Evolutionary conservation across 2,329 filamentous ascomycete genomes (phyloP).

Genomic region (Diaporthe longicolla): DNA sequence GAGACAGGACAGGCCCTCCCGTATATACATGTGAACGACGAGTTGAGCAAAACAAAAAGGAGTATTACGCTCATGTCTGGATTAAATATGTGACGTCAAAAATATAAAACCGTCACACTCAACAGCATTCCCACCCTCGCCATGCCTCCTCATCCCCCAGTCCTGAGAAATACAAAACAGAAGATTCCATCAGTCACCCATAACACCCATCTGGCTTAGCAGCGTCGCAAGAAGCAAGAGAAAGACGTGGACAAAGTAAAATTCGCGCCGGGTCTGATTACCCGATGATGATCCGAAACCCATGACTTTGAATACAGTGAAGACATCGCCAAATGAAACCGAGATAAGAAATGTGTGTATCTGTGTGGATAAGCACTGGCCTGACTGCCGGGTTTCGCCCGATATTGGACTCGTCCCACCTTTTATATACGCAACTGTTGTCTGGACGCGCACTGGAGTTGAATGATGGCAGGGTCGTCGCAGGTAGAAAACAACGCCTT

Average conservation of each 20-base stretch:
- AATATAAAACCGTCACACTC: neutral
- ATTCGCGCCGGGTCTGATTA: slow-evolving; percentile 15
- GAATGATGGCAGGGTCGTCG: neutral
- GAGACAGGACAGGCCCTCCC: neutral
- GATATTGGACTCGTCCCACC: neutral
- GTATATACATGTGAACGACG: slow-evolving; percentile 19
- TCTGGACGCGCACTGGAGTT: neutral
- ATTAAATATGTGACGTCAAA: slow-evolving; percentile 28
- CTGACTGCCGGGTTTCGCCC: neutral
- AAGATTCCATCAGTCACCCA: slow-evolving; percentile 1
- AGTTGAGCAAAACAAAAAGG: slow-evolving; percentile 10
- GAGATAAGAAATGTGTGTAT: slow-evolving; percentile 10
- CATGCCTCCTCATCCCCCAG: slow-evolving; percentile 11
- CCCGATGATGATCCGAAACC: slow-evolving; percentile 5
- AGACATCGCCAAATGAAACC: slow-evolving; percentile 18
- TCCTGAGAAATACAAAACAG: neutral
- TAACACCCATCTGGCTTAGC: slow-evolving; percentile 21
- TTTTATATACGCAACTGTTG: neutral
- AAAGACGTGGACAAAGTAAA: slow-evolving; percentile 23
- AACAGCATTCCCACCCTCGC: neutral
- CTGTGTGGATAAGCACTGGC: neutral
- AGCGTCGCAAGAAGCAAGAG: slow-evolving; percentile 10
- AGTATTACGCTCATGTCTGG: slow-evolving; percentile 32
- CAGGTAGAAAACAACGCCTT: too few species aligned
- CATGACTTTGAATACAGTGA: slow-evolving; percentile 17